Base-by-base conservation (phyloP, 176 grass and related monocot genomes). In the Puccinellia tenuiflora region DNA sequence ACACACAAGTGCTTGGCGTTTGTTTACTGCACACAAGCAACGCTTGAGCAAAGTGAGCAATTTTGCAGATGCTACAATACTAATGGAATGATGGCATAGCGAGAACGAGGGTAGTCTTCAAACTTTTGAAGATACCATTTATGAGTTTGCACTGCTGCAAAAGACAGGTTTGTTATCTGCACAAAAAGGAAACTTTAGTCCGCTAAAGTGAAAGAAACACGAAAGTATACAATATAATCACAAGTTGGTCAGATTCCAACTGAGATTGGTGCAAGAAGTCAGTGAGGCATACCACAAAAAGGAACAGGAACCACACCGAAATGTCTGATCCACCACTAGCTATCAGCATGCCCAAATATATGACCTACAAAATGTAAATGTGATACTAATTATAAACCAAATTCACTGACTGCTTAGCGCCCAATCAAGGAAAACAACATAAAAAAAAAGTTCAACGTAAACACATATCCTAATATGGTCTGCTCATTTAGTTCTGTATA, bases 71-170 rank as follows among this genome's bases (percentile, higher is more conserved):
- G 18, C 82, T 98, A 98, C 59, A 87, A 95, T 76, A 95, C 54
- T 75, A 88, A 98, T 72, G 95, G 92, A 73, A 95, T 93, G 43
- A 95, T 93, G 11, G 96, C 96, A 43, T 85, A 88, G 10, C 88
- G 86, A 67, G 45, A 88, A 66, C 81, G 66, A 43, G 96, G 90
- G 76, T 98, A 98, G 69, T 91, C 86, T 51, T 98, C 96, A 82
- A 98, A 98, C 47, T 98, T 98, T 48, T 91, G 86, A 78, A 86
- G 85, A 45, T 98, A 98, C 92, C 92, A 98, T 86, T 79, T 90
- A 74, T 98, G 96, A 46, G 90, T 98, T 88, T 98, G 79, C 57
- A 84, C 83, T 4, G 92, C 96, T 34, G 90, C 90, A 82, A 95
- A 93, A 6, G 79, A 84, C 38, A 98, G 39, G 42, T 98, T 98